These are phyloP conservation scores for Dendrobium catenatum DNA, from an alignment of 106 monocot species.

Conservation along the genomic window DNA sequence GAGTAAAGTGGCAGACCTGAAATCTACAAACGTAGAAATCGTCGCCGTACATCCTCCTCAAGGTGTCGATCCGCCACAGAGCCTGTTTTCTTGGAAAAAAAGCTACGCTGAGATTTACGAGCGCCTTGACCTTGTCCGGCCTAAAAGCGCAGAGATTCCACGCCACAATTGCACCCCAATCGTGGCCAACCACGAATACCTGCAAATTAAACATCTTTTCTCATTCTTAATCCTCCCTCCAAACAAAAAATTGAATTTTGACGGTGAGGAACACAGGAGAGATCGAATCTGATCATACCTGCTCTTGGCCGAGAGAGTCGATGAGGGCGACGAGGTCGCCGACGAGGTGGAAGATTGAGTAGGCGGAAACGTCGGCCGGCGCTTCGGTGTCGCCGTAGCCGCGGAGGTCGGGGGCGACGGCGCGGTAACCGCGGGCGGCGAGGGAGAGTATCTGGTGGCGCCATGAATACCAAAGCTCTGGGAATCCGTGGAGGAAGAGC, in stretches of 20 bases:
- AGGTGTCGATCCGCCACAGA: constrained; percentile 16
- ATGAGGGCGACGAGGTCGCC: constrained; percentile 20
- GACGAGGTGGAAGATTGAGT: constrained; percentile 13
- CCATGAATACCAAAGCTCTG: constrained; percentile 73
- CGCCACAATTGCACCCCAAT: constrained; percentile 10
- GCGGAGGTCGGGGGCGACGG: constrained; percentile 8
- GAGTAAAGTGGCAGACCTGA: constrained; percentile 19
- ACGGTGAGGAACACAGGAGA: neutral
- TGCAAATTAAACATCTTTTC: neutral
- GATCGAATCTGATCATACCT: neutral
- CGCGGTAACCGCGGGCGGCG: constrained; percentile 10
- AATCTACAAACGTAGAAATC: constrained; percentile 33
- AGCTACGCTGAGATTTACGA: constrained; percentile 44
- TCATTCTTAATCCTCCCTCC: neutral
- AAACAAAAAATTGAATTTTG: neutral
- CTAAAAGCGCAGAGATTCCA: constrained; percentile 40
- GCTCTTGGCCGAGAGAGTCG: constrained; percentile 11
- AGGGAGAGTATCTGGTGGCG: constrained; percentile 55
- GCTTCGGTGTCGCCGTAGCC: constrained; percentile 14
- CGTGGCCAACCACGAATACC: constrained; percentile 61
- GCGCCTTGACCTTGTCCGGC: constrained; percentile 39
- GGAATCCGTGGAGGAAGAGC: constrained; percentile 58
- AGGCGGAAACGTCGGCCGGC: neutral
- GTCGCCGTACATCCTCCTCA: constrained; percentile 30
- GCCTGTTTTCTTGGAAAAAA: constrained; percentile 16